phyloP scores from a whole-genome alignment of 805 yeast species.

The Myxozyma kluyveri region DNA sequence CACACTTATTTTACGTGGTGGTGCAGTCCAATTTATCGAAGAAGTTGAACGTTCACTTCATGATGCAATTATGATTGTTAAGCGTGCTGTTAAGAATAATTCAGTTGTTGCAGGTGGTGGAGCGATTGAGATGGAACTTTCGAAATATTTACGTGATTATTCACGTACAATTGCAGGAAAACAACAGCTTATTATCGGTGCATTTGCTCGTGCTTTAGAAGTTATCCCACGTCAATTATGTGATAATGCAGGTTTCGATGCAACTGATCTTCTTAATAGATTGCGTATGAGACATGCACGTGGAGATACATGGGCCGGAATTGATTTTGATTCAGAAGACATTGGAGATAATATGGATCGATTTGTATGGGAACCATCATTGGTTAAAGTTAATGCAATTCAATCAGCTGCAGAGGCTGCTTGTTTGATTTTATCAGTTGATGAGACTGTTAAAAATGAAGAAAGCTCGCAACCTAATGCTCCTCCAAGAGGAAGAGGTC shows the following conservation, averaged over 20 bases:
- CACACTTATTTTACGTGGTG: slow-evolving; percentile 91
- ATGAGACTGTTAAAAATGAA: slow-evolving; percentile 66
- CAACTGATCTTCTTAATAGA: slow-evolving; percentile 87
- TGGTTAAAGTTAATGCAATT: slow-evolving; percentile 90
- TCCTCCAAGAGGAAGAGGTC: slow-evolving; percentile 28
- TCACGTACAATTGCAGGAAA: slow-evolving; percentile 90
- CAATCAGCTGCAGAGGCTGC: slow-evolving; percentile 97
- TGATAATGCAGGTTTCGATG: slow-evolving; percentile 98
- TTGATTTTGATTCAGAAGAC: slow-evolving; percentile 79
- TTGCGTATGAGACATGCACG: slow-evolving; percentile 91
- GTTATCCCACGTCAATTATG: slow-evolving; percentile 95
- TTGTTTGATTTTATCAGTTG: slow-evolving; percentile 85
- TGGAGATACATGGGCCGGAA: slow-evolving; percentile 89
- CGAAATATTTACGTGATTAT: slow-evolving; percentile 80
- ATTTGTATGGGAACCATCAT: slow-evolving; percentile 97
- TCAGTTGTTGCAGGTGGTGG: slow-evolving; percentile 98
- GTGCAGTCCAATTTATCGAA: slow-evolving; percentile 96
- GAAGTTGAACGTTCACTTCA: slow-evolving; percentile 97
- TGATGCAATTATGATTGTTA: slow-evolving; percentile 98
- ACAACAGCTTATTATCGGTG: slow-evolving; percentile 87
- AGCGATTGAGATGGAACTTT: slow-evolving; percentile 96
- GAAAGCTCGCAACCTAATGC: slow-evolving; percentile 41
- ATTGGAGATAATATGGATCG: slow-evolving; percentile 79
- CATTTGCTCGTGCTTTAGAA: slow-evolving; percentile 92
- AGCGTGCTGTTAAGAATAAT: slow-evolving; percentile 85